Base-by-base conservation (phyloP, 176 grass and related monocot species). In the Musa acuminata region DNA sequence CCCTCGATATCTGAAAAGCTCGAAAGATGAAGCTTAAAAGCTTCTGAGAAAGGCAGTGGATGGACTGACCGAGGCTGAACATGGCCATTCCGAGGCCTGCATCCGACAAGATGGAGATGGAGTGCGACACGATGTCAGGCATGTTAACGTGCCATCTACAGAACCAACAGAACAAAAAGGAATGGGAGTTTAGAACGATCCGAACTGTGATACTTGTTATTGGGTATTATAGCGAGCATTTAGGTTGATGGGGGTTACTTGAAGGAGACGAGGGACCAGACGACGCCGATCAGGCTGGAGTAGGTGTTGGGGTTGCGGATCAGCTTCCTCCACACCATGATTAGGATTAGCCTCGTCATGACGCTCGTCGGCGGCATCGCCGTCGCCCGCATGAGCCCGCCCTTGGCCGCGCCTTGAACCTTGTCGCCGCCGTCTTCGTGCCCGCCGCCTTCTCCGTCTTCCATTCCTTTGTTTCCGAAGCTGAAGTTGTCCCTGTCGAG, bases 241-340 rank as follows among this genome's bases (percentile, higher is more conserved):
- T 64, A 21, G 49, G 51, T 21, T 17, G 65, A 80, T 60, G 52
- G 21, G 25, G 54, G 1, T 66, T 69, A 69, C 95, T 84, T 83
- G 95, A 94, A 99, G 84, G 87, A 99, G 75, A 99, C 81, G 69
- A 99, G 95, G 29, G 95, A 82, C 95, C 95, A 99, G 82, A 89
- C 77, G 72, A 99, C 78, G 57, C 95, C 95, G 69, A 99, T 89
- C 64, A 99, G 86, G 84, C 88, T 91, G 72, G 95, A 99, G 78
- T 99, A 99, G 71, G 88, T 94, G 88, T 99, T 99, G 69, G 95
- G 95, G 78, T 99, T 99, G 81, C 95, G 88, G 80, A 99, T 99
- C 13, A 99, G 91, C 83, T 99, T 99, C 69, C 95, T 82, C 95
- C 95, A 99, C 59, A 99, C 95, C 95, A 99, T 94, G 90, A 99